Conservation (phyloP, 495 filamentous ascomycete genomes). For the Hypoxylon crocopeplum region DNA sequence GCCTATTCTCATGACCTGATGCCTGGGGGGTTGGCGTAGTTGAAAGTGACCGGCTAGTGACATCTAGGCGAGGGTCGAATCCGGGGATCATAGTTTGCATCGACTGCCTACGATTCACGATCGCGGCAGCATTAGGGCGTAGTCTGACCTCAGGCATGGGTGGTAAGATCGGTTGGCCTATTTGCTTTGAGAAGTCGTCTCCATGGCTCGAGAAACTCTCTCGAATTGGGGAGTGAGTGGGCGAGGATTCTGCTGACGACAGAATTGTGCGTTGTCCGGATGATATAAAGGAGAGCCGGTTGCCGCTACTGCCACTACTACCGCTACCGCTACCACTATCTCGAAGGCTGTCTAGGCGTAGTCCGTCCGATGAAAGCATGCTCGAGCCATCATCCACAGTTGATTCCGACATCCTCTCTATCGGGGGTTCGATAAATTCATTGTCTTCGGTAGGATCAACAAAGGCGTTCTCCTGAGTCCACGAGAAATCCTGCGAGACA, state of each 20-base stretch:
- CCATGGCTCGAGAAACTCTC: slow-evolving; percentile 50
- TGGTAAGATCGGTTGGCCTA: slow-evolving; percentile 14
- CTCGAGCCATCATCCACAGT: slow-evolving; percentile 54
- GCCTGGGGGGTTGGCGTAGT: slow-evolving; percentile 1
- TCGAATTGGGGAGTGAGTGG: slow-evolving; percentile 56
- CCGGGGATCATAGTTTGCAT: slow-evolving; percentile 56
- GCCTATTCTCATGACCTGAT: slow-evolving; percentile 23
- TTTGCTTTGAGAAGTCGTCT: slow-evolving; percentile 43
- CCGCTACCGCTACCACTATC: slow-evolving; percentile 50
- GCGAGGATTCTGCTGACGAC: slow-evolving; percentile 62
- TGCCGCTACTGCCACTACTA: slow-evolving; percentile 43
- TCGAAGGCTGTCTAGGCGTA: slow-evolving; percentile 56
- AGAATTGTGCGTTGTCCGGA: slow-evolving; percentile 64
- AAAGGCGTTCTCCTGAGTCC: slow-evolving; percentile 37
- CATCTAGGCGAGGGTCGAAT: slow-evolving; percentile 46
- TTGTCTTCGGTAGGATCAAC: slow-evolving; percentile 29
- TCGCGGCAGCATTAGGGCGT: slow-evolving; percentile 60
- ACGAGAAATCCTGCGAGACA: slow-evolving; percentile 44
- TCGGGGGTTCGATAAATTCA: slow-evolving; percentile 11
- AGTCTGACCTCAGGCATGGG: slow-evolving; percentile 43
- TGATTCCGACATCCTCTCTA: slow-evolving; percentile 24
- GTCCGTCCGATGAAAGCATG: slow-evolving; percentile 56
- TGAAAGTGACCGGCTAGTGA: slow-evolving; percentile 11
- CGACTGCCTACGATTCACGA: slow-evolving; percentile 59
- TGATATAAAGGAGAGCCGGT: slow-evolving; percentile 67